A percentile compares a stretch with the other conserved stretches of the same genome.
These are phyloP conservation scores for Yarrowia osloensis DNA, from an alignment of 805 yeast species.

Conservation along the genomic window DNA sequence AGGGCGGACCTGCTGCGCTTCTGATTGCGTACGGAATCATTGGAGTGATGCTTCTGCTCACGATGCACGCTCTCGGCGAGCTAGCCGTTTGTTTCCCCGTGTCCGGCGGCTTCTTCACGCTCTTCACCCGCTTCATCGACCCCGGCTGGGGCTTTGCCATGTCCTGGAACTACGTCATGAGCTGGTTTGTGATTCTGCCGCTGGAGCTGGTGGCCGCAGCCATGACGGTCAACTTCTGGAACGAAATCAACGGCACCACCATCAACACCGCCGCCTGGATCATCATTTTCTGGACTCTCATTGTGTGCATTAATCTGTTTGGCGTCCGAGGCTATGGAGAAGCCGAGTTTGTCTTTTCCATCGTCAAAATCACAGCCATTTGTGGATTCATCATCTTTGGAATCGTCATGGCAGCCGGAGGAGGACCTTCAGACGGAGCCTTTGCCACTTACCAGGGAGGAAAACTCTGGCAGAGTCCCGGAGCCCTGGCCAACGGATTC, in stretches of 20 bases:
- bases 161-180: conserved; percentile 67
- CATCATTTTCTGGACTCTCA: conserved; percentile 5
- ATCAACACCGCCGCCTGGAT: conserved; percentile 15
- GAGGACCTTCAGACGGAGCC: not conserved
- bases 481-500: conserved; percentile 64
- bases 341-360: conserved; percentile 14
- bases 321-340: conserved; percentile 5
- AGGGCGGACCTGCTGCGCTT: conserved; percentile 1
- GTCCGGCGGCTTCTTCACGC: conserved; percentile 58
- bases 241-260: conserved; percentile 4
- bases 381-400: conserved; percentile 8
- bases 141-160: conserved; percentile 66
- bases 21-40: not conserved
- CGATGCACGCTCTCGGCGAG: conserved; percentile 8
- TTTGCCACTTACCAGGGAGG: conserved; percentile 36
- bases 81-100: conserved; percentile 50
- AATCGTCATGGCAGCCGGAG: conserved; percentile 2
- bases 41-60: conserved; percentile 1
- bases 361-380: not conserved
- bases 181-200: conserved; percentile 62
- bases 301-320: not conserved
- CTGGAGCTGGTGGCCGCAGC: conserved; percentile 62
- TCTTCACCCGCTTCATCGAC: conserved; percentile 59
- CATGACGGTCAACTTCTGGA: conserved; percentile 6
- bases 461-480: conserved; percentile 60